Base-by-base conservation (phyloP, 768 basidiomycete species). In the Rickenella mellea region DNA sequence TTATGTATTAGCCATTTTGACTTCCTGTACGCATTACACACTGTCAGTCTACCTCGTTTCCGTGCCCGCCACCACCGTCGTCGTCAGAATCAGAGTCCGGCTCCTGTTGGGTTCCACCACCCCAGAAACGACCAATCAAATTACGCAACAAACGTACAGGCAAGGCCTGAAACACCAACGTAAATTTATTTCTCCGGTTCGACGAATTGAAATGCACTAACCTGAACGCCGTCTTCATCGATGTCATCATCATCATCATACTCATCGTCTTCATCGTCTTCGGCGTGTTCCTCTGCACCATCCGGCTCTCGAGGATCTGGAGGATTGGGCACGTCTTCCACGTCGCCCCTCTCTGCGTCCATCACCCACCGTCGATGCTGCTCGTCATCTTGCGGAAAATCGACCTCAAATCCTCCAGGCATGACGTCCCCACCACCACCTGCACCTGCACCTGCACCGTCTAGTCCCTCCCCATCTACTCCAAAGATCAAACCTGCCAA, bases 111-210 rank as follows among this genome's bases (percentile, higher is more conserved):
- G 12, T 32, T 6, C n/a, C 68, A 10, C 58, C 55, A 28, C 68
- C 76, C 73, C 76, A 83, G 48, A 85, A 69, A 7, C 78, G 61
- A 39, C 70, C 71, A 29, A 84, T 45, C 6, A 84, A 59, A 50
- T 76, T 78, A 9, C 78, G 66, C 2, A 83, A 55, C 6, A 79
- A 54, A 2, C 78, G 71, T 19, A 74, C 56, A 8, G 79, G 78
- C 52, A 84, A 61, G 3, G 77, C 70, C 81, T 83, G 39, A 3
- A 21, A 40, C 11, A 29, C 17, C 12, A 41, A 6, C 29, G 43
- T 19, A 19, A 17, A 20, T 26, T 11, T 22, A 35, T 14, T 19
- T 15, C 40, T 25, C 22, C 20, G 14, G 36, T 35, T 28, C 20
- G 15, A 12, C 39, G 22, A 39, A 42, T 1, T 22, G 6, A 14